Conservation (phyloP, 306 rosid genomes). For the Sesbania bispinosa region DNA sequence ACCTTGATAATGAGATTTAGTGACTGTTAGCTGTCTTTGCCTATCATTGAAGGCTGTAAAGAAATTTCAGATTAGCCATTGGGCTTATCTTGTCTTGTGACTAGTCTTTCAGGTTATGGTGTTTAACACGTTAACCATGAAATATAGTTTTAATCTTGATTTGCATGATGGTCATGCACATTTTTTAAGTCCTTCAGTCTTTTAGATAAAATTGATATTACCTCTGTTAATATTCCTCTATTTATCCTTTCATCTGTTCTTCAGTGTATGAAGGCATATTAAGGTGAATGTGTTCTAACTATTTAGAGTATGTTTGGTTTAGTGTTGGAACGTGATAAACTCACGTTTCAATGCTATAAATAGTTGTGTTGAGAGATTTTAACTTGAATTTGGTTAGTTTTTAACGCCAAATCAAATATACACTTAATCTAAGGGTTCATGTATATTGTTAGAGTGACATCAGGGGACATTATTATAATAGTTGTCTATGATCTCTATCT, state of each 20-base stretch:
- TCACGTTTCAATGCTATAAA: no score
- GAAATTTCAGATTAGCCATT: neutral
- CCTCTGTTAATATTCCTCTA: neutral
- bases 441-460: neutral
- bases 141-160: neutral
- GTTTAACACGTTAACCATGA: neutral
- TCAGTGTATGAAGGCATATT: neutral
- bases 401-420: no score
- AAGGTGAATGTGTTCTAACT: neutral
- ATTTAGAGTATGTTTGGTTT: no score
- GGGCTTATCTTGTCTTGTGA: neutral
- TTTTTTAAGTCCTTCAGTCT: neutral
- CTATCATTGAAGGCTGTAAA: neutral
- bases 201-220: neutral
- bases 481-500: neutral
- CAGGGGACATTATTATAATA: neutral
- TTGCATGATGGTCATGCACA: neutral
- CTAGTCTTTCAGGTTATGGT: neutral
- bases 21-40: neutral
- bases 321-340: no score
- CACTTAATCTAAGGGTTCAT: slow-evolving; percentile 10
- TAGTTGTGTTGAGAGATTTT: no score
- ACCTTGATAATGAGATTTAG: neutral
- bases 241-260: neutral
- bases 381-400: no score